Evolutionary conservation across 768 basidiomycete species (phyloP).

Genomic region (Leccinum aurantiacum): DNA sequence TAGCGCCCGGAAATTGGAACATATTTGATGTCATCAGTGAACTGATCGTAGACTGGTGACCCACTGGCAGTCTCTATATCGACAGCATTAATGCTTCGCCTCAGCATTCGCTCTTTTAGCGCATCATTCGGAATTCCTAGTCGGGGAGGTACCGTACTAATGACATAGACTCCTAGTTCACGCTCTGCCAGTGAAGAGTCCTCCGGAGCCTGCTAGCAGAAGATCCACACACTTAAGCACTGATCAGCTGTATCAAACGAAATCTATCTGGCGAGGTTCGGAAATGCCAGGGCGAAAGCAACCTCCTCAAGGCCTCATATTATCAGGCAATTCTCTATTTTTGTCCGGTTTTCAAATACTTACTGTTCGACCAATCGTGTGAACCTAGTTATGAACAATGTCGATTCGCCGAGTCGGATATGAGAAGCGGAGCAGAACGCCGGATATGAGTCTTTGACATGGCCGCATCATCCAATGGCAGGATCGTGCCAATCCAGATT

Average conservation of each 20-base stretch:
- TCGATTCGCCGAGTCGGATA: too few species aligned
- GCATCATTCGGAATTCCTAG: too few species aligned
- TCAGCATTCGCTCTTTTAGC: too few species aligned
- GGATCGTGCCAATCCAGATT: not conserved
- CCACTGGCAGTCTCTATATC: too few species aligned
- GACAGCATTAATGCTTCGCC: too few species aligned
- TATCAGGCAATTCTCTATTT: not conserved
- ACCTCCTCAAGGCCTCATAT: not conserved
- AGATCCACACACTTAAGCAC: not conserved
- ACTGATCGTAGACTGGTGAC: not conserved
- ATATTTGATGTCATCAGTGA: not conserved
- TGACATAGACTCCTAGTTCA: too few species aligned
- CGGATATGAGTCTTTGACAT: not conserved
- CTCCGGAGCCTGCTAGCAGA: not conserved
- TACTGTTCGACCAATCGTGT: not conserved
- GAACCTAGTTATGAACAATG: not conserved
- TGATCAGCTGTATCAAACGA: too few species aligned
- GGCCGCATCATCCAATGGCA: not conserved
- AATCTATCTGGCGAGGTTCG: too few species aligned
- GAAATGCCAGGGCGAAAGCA: too few species aligned
- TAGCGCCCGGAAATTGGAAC: not conserved
- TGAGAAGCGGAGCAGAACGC: not conserved
- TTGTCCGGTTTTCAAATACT: too few species aligned
- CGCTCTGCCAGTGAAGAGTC: not conserved
- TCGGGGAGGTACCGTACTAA: too few species aligned